phyloP scores from a whole-genome alignment of 1,139 yeast species.

The Meyerozyma smithsonii region DNA sequence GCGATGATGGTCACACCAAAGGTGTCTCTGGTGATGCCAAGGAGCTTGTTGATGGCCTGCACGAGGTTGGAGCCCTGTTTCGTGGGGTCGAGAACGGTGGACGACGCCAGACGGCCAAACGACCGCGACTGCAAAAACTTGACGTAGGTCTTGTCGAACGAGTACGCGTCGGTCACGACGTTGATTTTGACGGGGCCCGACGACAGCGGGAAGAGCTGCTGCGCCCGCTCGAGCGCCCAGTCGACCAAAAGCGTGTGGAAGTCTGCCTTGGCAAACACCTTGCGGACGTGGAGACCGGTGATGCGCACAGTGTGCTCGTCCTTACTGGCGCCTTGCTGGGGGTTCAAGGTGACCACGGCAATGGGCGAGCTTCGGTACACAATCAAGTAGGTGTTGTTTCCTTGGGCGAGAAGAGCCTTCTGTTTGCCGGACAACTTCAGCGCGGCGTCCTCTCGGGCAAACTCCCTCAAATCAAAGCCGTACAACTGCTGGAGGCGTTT shows the following conservation, averaged over 20 bases:
- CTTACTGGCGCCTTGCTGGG: constrained; percentile 33
- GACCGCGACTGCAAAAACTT: constrained; percentile 24
- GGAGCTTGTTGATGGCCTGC: constrained; percentile 25
- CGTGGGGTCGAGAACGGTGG: constrained; percentile 22
- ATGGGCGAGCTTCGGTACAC: constrained; percentile 65
- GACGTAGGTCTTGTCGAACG: constrained; percentile 44
- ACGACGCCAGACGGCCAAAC: constrained; percentile 20
- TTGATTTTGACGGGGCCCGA: constrained; percentile 30
- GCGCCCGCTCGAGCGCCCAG: constrained; percentile 53
- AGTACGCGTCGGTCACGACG: constrained; percentile 39
- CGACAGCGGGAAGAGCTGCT: constrained; percentile 28
- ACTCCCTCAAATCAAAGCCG: constrained; percentile 49
- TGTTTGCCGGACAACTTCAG: constrained; percentile 18
- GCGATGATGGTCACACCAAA: constrained; percentile 40
- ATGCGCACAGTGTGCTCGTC: constrained; percentile 44
- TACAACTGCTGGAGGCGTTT: constrained; percentile 40
- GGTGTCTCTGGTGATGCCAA: constrained; percentile 42
- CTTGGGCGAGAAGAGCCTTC: constrained; percentile 23
- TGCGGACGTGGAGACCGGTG: constrained; percentile 57
- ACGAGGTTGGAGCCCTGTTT: constrained; percentile 14
- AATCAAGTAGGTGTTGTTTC: constrained; percentile 49
- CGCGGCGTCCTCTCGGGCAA: constrained; percentile 28
- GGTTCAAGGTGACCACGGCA: constrained; percentile 47
- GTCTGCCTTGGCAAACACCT: constrained; percentile 60
- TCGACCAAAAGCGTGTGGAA: constrained; percentile 56